Evolutionary conservation across 169 alveolate species (phyloP).

Genomic region (Cryptosporidium felis): DNA sequence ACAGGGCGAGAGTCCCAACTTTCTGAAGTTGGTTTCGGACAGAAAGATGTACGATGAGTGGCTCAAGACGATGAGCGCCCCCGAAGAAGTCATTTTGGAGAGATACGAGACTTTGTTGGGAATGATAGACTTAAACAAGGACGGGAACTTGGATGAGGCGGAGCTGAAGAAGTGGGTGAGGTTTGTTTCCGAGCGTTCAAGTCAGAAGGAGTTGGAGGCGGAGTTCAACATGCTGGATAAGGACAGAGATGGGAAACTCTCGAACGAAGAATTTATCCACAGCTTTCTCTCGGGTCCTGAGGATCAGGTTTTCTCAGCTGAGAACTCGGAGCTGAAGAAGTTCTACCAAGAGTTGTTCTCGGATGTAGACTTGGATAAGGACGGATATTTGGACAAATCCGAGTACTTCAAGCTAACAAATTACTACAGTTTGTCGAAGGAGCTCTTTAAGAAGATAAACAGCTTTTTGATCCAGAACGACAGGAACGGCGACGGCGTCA

Average conservation of each 20-base stretch:
- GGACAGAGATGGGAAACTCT: conserved; percentile 7
- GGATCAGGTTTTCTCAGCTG: neutral
- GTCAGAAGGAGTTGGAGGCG: conserved; percentile 15
- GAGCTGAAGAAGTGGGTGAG: conserved; percentile 29
- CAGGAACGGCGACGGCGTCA: conserved; percentile 42
- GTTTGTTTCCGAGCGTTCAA: conserved; percentile 36
- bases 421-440: conserved; percentile 35
- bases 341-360: conserved; percentile 13
- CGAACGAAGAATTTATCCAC: conserved; percentile 19
- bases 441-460: conserved; percentile 10
- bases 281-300: neutral
- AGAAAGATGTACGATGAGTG: conserved; percentile 50
- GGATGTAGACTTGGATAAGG: conserved; percentile 33
- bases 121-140: conserved; percentile 17
- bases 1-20: neutral
- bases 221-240: conserved; percentile 42
- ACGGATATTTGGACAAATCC: neutral
- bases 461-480: conserved; percentile 32
- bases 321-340: neutral
- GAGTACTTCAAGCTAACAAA: conserved; percentile 25
- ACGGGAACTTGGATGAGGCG: conserved; percentile 1
- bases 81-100: conserved; percentile 14
- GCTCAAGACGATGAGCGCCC: conserved; percentile 29
- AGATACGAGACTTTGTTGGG: neutral
- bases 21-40: conserved; percentile 9